Evolutionary conservation across 2,329 filamentous ascomycete species (phyloP).

Genomic region (Pseudogymnoascus destructans): DNA sequence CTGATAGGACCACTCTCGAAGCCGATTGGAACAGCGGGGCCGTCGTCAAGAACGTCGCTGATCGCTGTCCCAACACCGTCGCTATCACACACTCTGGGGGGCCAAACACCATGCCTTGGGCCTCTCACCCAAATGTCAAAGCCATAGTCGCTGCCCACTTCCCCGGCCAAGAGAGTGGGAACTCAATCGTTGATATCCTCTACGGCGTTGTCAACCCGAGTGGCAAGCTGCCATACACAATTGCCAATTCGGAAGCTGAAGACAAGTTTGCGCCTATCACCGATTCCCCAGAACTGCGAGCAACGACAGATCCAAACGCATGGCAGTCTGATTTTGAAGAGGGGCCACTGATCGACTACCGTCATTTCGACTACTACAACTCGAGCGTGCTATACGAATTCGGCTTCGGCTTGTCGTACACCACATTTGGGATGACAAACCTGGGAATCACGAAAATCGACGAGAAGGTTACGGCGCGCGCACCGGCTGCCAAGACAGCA

Average conservation of each 20-base stretch:
- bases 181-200: slow-evolving; percentile 46
- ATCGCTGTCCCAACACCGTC: slow-evolving; percentile 43
- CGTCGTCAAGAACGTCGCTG: slow-evolving; percentile 31
- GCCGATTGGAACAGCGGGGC: slow-evolving; percentile 15
- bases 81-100: slow-evolving; percentile 53
- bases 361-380: slow-evolving; percentile 48
- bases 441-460: slow-evolving; percentile 27
- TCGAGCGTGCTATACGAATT: slow-evolving; percentile 63
- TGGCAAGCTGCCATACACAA: slow-evolving; percentile 37
- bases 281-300: slow-evolving; percentile 31
- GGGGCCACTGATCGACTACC: slow-evolving; percentile 68
- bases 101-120: slow-evolving; percentile 48
- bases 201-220: slow-evolving; percentile 45
- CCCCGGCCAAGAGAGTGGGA: slow-evolving; percentile 47
- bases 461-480: neutral
- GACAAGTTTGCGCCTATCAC: slow-evolving; percentile 41
- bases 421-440: slow-evolving; percentile 47
- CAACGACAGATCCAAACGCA: slow-evolving; percentile 17
- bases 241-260: slow-evolving; percentile 34
- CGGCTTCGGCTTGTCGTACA: slow-evolving; percentile 66
- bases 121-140: slow-evolving; percentile 45
- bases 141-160: slow-evolving; percentile 46
- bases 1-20: slow-evolving; percentile 14
- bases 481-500: slow-evolving; percentile 8
- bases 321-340: slow-evolving; percentile 55